A percentile compares a stretch with the other conserved stretches of the same genome.
phyloP scores from a whole-genome alignment of 495 filamentous ascomycete species.

The Podospora pseudocomata region DNA sequence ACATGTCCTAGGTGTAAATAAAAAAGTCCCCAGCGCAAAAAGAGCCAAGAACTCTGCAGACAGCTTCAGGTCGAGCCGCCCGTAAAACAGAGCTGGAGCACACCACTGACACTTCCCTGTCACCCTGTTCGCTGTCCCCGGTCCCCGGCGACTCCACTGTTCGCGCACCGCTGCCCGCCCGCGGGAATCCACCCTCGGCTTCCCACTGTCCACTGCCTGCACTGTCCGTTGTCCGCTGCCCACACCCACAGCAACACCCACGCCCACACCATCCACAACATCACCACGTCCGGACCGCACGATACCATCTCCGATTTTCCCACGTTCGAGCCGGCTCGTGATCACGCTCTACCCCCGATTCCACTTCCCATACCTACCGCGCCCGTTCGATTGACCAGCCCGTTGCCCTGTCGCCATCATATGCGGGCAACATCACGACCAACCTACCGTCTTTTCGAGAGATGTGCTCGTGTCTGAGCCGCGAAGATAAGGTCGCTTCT shows the following conservation, averaged over 20 bases:
- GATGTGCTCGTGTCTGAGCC: constrained; percentile 31
- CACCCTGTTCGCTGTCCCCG: constrained; percentile 21
- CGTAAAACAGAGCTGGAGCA: neutral
- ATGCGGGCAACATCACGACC: constrained; percentile 21
- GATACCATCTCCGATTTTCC: neutral
- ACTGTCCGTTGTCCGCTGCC: constrained; percentile 12
- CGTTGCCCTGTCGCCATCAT: neutral
- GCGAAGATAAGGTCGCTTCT: constrained; percentile 28
- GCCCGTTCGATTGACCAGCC: neutral
- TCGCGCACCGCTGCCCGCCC: constrained; percentile 19
- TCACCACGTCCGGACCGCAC: constrained; percentile 4
- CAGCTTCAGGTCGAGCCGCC: neutral
- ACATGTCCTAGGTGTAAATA: neutral
- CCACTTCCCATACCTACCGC: neutral
- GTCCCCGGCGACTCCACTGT: constrained; percentile 22
- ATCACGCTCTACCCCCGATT: neutral
- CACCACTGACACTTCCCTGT: neutral
- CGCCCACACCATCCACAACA: constrained; percentile 7
- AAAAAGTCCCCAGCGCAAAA: neutral
- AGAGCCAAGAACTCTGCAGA: too few species aligned
- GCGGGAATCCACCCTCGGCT: constrained; percentile 32
- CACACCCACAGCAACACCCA: constrained; percentile 15
- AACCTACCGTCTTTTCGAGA: constrained; percentile 22
- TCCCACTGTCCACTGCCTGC: constrained; percentile 9
- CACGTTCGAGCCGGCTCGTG: neutral